phyloP scores from a whole-genome alignment of 2,329 filamentous ascomycete species.

The Phyllosticta citribraziliensis region DNA sequence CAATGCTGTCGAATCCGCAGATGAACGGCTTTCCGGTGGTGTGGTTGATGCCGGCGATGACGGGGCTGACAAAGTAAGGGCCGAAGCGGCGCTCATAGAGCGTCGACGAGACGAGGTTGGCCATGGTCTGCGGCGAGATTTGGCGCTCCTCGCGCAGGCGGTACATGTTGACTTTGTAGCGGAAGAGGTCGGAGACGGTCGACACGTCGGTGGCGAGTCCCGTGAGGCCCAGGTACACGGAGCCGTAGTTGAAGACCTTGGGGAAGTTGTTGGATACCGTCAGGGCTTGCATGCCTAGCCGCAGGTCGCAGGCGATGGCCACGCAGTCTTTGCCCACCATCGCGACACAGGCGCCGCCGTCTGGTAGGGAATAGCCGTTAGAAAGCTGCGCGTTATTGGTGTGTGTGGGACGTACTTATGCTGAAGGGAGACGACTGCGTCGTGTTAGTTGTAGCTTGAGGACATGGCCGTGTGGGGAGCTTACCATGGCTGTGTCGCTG shows the following conservation, averaged over 20 bases:
- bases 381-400: conserved; percentile 10
- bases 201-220: conserved; percentile 92
- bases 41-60: conserved; percentile 89
- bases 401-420: conserved; percentile 60
- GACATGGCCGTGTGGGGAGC: conserved; percentile 13
- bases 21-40: conserved; percentile 95
- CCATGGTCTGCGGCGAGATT: conserved; percentile 90
- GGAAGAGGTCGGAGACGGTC: conserved; percentile 93
- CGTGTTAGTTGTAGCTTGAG: conserved; percentile 21
- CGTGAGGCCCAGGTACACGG: conserved; percentile 90
- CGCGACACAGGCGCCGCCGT: conserved; percentile 89
- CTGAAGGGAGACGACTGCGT: conserved; percentile 78
- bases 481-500: conserved; percentile 27
- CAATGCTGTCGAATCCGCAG: conserved; percentile 97
- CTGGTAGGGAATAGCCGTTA: conserved; percentile 29
- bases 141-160: conserved; percentile 93
- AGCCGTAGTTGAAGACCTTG: conserved; percentile 97
- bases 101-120: conserved; percentile 77
- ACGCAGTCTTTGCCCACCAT: conserved; percentile 99
- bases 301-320: conserved; percentile 97
- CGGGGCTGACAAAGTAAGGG: conserved; percentile 90
- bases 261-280: conserved; percentile 99
- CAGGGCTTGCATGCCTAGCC: conserved; percentile 89
- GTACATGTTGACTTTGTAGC: conserved; percentile 99
- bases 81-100: conserved; percentile 96